Evolutionary conservation across 2,329 filamentous ascomycete species (phyloP).

Genomic region (Colletotrichum camelliae): DNA sequence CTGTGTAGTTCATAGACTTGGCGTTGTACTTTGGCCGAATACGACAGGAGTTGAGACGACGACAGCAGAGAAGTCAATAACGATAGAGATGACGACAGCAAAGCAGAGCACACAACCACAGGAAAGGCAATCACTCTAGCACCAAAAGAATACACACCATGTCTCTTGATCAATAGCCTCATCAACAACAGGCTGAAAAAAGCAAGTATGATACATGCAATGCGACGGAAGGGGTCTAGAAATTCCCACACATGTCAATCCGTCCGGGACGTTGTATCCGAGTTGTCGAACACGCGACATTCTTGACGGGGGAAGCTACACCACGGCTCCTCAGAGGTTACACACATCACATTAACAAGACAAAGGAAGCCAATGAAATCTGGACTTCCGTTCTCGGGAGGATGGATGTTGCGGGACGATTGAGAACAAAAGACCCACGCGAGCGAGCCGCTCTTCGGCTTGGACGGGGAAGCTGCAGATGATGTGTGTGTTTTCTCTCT

Average conservation of each 20-base stretch:
- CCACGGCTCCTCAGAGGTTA: not conserved
- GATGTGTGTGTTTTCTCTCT: not conserved
- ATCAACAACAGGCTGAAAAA: not conserved
- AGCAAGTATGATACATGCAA: not conserved
- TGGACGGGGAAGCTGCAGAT: not conserved
- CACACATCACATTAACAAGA: not conserved
- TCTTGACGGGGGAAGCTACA: not conserved
- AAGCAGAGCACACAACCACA: not conserved
- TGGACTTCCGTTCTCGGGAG: not conserved
- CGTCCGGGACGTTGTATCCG: not conserved
- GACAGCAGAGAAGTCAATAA: not conserved
- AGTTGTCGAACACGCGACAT: not conserved
- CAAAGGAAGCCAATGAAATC: too few species aligned
- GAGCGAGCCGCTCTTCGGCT: not conserved
- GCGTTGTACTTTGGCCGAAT: not conserved
- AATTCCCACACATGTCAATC: not conserved
- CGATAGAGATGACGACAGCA: not conserved
- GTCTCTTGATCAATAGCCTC: not conserved
- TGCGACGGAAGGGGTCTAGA: not conserved
- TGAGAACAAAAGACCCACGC: not conserved
- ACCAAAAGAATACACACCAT: not conserved
- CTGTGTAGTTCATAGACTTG: not conserved
- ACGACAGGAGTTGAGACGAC: not conserved
- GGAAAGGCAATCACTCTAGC: not conserved
- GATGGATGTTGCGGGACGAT: not conserved